Base-by-base conservation (phyloP, 257 asterid species). In the Thymus quinquecostatus region DNA sequence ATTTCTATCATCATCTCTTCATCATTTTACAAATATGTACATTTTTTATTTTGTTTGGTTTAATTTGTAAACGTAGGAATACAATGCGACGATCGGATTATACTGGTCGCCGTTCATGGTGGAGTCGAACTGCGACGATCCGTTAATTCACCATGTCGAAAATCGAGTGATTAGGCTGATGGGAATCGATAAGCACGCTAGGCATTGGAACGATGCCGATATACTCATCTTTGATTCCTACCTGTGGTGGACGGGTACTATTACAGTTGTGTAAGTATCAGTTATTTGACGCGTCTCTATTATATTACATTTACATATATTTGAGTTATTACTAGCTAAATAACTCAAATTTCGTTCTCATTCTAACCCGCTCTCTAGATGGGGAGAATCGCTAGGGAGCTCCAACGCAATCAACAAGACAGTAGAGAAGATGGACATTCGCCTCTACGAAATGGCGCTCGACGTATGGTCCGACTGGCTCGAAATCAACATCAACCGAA, bases 171-270 rank as follows among this genome's bases (percentile, higher is more conserved):
- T 90, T 13, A 69, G 80, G 60, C 72, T 81, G 7, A 60, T 69
- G 4, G 29, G 85, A 6, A 87, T 87, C 3, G 95, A 80, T 64
- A 84, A 86, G 61, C 95, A 89, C 14, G 90, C 84, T 3, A 79
- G 67, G 12, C 76, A 82, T 12, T 93, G 98, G 96, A 86, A 70
- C 5, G 85, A 91, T 80, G 97, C 96, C 1, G 96, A 91, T 76
- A 13, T 89, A 41, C 90, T 89, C 44, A 70, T 89, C 1, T 87
- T 87, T 45, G 80, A 86, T 59, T 77, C 86, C 36, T 89, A 78
- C 63, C 49, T 67, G 34, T 89, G 94, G 92, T 89, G 96, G 96
- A 8, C 72, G 11, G 64, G 58, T 50, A 78, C 77, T 34, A 36
- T 82, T 60, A 73, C 83, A 63, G 33, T 86, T 67, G 29, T 89